A percentile compares a stretch with the other conserved stretches of the same genome.
Evolutionary conservation across 345 rosid species (phyloP).

Genomic region (Pseudoturritis turrita): DNA sequence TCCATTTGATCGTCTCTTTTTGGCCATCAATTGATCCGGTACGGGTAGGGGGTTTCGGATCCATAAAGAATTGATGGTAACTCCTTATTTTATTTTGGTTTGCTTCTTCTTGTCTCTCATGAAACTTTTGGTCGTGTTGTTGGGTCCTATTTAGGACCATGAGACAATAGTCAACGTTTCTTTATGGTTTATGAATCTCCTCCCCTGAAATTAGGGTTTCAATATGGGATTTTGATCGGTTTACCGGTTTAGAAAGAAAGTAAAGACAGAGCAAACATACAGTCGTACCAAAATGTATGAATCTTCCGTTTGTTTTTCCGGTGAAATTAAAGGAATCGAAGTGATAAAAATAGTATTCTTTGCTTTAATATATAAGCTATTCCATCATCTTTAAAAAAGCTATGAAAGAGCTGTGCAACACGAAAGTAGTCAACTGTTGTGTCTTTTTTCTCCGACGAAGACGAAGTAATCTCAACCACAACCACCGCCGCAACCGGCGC

Average conservation of each 20-base stretch:
- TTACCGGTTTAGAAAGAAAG: not conserved
- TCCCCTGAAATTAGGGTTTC: not conserved
- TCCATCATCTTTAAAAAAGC: no score
- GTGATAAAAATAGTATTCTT: not conserved
- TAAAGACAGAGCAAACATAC: not conserved
- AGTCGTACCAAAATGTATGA: not conserved
- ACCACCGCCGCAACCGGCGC: conserved; percentile 44
- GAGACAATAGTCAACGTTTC: not conserved
- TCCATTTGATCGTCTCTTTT: not conserved
- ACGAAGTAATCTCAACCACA: conserved; percentile 29
- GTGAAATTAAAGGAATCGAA: not conserved
- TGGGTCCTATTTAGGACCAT: conserved; percentile 1
- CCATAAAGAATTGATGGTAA: conserved; percentile 5
- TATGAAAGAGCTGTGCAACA: not conserved
- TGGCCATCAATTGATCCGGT: not conserved
- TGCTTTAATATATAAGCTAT: not conserved
- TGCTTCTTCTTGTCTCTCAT: not conserved
- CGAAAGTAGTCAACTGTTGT: not conserved
- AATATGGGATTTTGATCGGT: not conserved
- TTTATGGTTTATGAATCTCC: conserved; percentile 4
- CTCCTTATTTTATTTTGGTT: not conserved
- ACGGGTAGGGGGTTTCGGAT: not conserved
- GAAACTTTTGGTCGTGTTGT: conserved; percentile 5
- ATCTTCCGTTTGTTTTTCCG: not conserved
- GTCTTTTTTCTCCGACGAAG: not conserved